Evolutionary conservation across 805 yeast genomes (phyloP).

Genomic region (Metschnikowia anglica): DNA sequence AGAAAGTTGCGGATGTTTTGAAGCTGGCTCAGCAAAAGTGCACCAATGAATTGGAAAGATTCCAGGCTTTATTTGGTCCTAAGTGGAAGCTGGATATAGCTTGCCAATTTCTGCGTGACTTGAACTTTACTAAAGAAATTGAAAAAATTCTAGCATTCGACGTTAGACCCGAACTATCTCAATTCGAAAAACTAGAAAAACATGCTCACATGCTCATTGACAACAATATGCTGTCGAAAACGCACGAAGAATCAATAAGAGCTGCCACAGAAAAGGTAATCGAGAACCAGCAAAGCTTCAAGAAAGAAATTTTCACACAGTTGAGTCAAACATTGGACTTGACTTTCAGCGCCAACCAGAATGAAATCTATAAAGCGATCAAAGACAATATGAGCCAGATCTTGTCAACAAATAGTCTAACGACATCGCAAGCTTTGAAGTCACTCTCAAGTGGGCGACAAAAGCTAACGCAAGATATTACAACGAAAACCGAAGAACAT

Average conservation of each 20-base stretch:
- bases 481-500: conserved; percentile 1
- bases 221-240: background rate
- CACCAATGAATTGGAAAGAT: background rate
- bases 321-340: background rate
- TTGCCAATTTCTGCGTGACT: background rate
- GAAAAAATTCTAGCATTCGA: background rate
- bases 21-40: background rate
- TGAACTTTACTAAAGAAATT: conserved; percentile 3
- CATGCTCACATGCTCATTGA: background rate
- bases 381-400: background rate
- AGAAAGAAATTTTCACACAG: background rate
- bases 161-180: conserved; percentile 2
- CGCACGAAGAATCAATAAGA: background rate
- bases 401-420: background rate
- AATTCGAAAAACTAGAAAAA: background rate
- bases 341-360: background rate
- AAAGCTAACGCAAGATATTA: conserved; percentile 1
- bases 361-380: background rate
- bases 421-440: background rate
- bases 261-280: background rate
- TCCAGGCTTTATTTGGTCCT: background rate
- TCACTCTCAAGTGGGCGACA: background rate
- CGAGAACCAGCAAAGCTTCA: background rate
- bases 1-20: background rate
- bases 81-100: conserved; percentile 5